These are phyloP conservation scores for Musa itinerans DNA, from an alignment of 176 grass and related monocot species.

Conservation along the genomic window DNA sequence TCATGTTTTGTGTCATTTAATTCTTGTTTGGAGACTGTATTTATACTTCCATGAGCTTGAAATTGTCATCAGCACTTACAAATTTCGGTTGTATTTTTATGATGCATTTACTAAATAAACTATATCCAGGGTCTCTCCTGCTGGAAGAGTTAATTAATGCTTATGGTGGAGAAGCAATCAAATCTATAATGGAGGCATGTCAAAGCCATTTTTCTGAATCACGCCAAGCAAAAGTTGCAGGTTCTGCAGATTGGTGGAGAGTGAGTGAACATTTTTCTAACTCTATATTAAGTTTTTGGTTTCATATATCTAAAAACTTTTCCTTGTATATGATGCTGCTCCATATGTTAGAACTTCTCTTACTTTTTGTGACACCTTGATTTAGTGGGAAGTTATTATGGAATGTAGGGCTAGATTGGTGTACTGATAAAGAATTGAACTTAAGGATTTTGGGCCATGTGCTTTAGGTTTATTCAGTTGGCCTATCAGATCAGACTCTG, in stretches of 20 bases:
- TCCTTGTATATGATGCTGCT: too few species aligned
- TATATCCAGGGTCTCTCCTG: constrained; percentile 57
- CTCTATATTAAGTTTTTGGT: background rate
- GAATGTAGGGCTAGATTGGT: too few species aligned
- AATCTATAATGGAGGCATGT: constrained; percentile 62
- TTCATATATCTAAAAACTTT: background rate
- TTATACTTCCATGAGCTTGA: background rate
- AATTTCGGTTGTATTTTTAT: background rate
- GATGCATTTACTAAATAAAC: background rate
- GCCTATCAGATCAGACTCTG: too few species aligned
- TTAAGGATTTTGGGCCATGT: too few species aligned
- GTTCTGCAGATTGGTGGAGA: constrained; percentile 86
- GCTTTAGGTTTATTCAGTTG: too few species aligned
- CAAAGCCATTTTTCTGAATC: constrained; percentile 61
- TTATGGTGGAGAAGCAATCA: constrained; percentile 62
- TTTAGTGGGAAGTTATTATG: too few species aligned
- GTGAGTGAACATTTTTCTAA: constrained; percentile 35
- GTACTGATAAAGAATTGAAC: too few species aligned
- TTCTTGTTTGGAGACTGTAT: background rate
- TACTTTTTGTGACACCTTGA: too few species aligned
- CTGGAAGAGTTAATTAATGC: constrained; percentile 80
- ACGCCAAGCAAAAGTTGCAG: constrained; percentile 54
- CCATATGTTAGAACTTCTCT: too few species aligned
- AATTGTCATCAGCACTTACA: background rate
- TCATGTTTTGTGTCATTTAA: too few species aligned